phyloP scores from a whole-genome alignment of 495 filamentous ascomycete genomes.

The Aspergillus bertholletiae region DNA sequence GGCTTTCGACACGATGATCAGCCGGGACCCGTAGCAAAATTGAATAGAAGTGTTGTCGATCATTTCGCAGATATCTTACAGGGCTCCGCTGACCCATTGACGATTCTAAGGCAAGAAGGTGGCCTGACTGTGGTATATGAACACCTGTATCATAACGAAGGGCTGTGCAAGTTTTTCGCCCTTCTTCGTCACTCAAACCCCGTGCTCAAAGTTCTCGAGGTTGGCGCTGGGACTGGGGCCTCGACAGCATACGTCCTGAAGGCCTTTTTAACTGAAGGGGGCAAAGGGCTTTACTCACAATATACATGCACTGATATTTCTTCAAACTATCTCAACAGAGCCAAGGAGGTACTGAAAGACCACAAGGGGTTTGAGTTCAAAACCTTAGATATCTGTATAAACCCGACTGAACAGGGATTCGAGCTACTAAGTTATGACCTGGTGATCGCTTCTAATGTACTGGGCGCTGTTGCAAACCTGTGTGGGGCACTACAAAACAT shows the following conservation, averaged over 20 bases:
- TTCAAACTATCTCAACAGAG: constrained; percentile 46
- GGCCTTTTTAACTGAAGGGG: constrained; percentile 18
- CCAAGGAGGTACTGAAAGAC: constrained; percentile 37
- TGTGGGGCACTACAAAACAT: constrained; percentile 37
- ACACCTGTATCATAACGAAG: not conserved
- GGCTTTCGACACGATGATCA: too few species aligned
- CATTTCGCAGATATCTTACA: not conserved
- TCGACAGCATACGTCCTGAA: constrained; percentile 10
- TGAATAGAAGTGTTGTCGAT: too few species aligned
- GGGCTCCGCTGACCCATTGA: not conserved
- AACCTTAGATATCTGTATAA: constrained; percentile 45
- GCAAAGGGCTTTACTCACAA: constrained; percentile 8
- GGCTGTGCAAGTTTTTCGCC: not conserved
- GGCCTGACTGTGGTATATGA: not conserved
- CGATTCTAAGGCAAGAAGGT: not conserved
- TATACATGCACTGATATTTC: constrained; percentile 44
- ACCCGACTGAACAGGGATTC: constrained; percentile 48
- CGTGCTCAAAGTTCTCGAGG: constrained; percentile 19
- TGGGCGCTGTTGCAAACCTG: constrained; percentile 47
- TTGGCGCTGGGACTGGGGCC: constrained; percentile 46
- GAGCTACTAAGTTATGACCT: constrained; percentile 45
- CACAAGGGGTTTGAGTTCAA: constrained; percentile 39
- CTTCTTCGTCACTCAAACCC: constrained; percentile 24
- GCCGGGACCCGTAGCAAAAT: too few species aligned
- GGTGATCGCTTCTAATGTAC: constrained; percentile 47